Conservation (phyloP, 352 stramenopile species). For the Globisporangium irregulare region DNA sequence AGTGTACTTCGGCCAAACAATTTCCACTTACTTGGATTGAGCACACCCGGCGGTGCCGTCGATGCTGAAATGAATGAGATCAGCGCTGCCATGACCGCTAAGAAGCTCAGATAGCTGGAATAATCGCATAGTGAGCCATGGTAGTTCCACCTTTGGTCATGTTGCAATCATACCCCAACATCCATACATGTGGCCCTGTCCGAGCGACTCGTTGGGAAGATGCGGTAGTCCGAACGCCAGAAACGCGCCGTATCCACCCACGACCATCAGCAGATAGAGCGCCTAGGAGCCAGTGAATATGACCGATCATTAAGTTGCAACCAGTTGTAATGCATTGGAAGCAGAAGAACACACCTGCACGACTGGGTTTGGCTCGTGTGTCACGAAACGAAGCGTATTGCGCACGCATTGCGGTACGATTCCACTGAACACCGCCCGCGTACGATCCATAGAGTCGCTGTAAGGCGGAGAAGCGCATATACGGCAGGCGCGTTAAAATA, state of each 20-base stretch:
- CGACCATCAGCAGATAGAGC: slow-evolving; percentile 60
- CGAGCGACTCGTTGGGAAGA: slow-evolving; percentile 39
- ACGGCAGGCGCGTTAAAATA: not conserved
- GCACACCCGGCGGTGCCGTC: slow-evolving; percentile 36
- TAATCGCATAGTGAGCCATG: not conserved
- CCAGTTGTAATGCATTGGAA: not conserved
- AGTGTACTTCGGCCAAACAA: not conserved
- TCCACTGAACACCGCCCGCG: not conserved
- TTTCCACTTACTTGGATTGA: slow-evolving; percentile 35
- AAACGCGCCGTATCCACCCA: slow-evolving; percentile 57
- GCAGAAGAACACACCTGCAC: slow-evolving; percentile 26
- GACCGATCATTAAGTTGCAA: not conserved
- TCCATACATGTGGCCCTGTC: slow-evolving; percentile 35
- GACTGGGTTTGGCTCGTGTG: slow-evolving; percentile 29
- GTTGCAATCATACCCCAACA: no score
- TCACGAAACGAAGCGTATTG: slow-evolving; percentile 22
- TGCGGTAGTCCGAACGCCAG: slow-evolving; percentile 39
- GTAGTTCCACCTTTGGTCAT: not conserved
- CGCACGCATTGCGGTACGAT: not conserved
- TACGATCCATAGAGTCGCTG: not conserved
- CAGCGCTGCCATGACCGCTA: slow-evolving; percentile 38
- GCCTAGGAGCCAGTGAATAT: slow-evolving; percentile 23
- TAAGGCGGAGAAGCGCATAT: not conserved
- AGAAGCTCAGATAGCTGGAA: slow-evolving; percentile 34
- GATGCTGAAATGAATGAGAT: slow-evolving; percentile 50